phyloP scores from a whole-genome alignment of 306 rosid genomes.

The Cicer judaicum region DNA sequence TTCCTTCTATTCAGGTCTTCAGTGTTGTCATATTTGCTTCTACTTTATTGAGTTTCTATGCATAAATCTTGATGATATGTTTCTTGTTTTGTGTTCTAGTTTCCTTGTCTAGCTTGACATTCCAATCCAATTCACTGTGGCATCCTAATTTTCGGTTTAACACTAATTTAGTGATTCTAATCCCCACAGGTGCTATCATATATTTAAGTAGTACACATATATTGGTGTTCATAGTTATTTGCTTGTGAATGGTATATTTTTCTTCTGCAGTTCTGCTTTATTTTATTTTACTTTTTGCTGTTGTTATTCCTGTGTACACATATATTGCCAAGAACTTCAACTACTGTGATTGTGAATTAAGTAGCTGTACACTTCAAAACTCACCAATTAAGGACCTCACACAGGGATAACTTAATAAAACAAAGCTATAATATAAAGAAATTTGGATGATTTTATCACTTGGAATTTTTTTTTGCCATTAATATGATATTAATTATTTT shows the following conservation, averaged over 20 bases:
- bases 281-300: not conserved
- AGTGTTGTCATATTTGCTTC: slow-evolving; percentile 29
- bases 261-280: slow-evolving; percentile 13
- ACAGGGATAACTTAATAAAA: not conserved
- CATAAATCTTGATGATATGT: slow-evolving; percentile 20
- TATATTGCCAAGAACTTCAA: not conserved
- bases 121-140: no score
- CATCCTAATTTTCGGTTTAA: slow-evolving; percentile 2
- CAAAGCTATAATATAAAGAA: not conserved
- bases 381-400: slow-evolving; percentile 26
- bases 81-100: not conserved
- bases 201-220: not conserved
- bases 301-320: not conserved
- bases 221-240: slow-evolving; percentile 6
- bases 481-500: not conserved
- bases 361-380: slow-evolving; percentile 20
- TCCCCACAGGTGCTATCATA: slow-evolving; percentile 1
- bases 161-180: slow-evolving; percentile 25
- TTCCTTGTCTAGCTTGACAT: no score
- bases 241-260: slow-evolving; percentile 12
- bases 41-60: slow-evolving; percentile 17
- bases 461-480: not conserved
- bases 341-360: slow-evolving; percentile 5
- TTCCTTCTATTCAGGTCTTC: slow-evolving; percentile 25
- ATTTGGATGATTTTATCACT: not conserved